Base-by-base conservation (phyloP, 163 green algal genomes). In the Scenedesmus sp. region DNA sequence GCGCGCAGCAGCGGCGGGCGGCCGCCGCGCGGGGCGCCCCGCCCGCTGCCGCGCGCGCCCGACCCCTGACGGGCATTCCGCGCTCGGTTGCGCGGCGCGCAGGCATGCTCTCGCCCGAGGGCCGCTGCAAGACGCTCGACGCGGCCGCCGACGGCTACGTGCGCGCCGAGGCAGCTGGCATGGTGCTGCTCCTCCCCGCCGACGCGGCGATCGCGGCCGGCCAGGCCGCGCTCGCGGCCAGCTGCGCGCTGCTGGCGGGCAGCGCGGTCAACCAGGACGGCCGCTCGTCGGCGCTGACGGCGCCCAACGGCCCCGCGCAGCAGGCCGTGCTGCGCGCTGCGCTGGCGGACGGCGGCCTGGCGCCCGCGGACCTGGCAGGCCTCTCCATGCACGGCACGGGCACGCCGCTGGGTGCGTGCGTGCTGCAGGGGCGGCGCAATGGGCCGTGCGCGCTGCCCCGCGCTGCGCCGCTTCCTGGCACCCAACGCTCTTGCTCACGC, bases 91-190 rank as follows among this genome's bases (percentile, higher is more conserved):
- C n/a, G n/a, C n/a, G n/a, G n/a, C n/a, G n/a, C 60, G 73, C 83
- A 60, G 87, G 88, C 62, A 97, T 97, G 94, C 84, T 98, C 1
- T 77, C 89, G 1, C 60, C 67, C 6, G 92, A 96, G 28, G 94
- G 94, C 34, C 89, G 94, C 48, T 98, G 94, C 87, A 97, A 98
- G 84, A 95, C 94, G 1, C 85, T 98, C 42, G 94, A 98, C 75
- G 88, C 85, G 26, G 54, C 70, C 20, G 93, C 94, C 10, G 91
- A 97, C 70, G 94, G 94, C 53, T 97, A 88, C 67, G 91, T 94
- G 36, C 81, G 91, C 11, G 82, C 83, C 13, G 94, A 97, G 80
- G 85, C 83, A 3, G 89, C 79, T 22, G 87, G 90, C 4, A 60
- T 90, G 4, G 39, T 94, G 34, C 75, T 93, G 39, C 75, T 88